Evolutionary conservation across 169 alveolate species (phyloP).

Genomic region (Theileria equi): DNA sequence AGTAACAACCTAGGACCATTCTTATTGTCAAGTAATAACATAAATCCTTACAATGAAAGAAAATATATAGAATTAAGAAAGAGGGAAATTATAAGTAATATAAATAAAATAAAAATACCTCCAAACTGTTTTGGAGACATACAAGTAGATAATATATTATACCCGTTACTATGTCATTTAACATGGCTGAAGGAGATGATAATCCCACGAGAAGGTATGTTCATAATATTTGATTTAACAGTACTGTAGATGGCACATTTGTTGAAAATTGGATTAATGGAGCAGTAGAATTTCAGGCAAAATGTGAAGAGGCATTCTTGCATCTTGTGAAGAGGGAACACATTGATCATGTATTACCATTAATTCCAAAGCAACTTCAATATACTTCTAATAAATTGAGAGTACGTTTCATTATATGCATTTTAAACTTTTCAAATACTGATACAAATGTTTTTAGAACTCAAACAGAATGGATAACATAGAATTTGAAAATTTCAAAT

Average conservation of each 20-base stretch:
- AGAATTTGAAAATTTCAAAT: constrained; percentile 8
- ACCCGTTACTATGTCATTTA: not conserved
- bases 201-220: constrained; percentile 22
- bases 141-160: not conserved
- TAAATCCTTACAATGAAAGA: too few relatives aligned
- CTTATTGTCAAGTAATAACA: too few relatives aligned
- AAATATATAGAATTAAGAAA: too few relatives aligned
- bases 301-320: constrained; percentile 65
- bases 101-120: too few relatives aligned
- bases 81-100: too few relatives aligned
- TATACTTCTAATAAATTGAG: constrained; percentile 55
- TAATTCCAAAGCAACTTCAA: constrained; percentile 58
- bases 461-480: not conserved
- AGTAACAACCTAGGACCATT: too few relatives aligned
- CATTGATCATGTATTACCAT: constrained; percentile 25
- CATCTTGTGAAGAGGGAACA: constrained; percentile 31
- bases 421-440: not conserved
- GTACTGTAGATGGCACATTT: constrained; percentile 58
- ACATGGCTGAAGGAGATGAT: constrained; percentile 21
- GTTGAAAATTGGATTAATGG: constrained; percentile 62
- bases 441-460: not conserved
- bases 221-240: not conserved
- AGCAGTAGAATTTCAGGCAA: constrained; percentile 60
- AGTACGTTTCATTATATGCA: not conserved
- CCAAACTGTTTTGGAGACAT: too few relatives aligned